phyloP scores from a whole-genome alignment of 2,329 filamentous ascomycete genomes.

The Trichoderma citrinoviride region DNA sequence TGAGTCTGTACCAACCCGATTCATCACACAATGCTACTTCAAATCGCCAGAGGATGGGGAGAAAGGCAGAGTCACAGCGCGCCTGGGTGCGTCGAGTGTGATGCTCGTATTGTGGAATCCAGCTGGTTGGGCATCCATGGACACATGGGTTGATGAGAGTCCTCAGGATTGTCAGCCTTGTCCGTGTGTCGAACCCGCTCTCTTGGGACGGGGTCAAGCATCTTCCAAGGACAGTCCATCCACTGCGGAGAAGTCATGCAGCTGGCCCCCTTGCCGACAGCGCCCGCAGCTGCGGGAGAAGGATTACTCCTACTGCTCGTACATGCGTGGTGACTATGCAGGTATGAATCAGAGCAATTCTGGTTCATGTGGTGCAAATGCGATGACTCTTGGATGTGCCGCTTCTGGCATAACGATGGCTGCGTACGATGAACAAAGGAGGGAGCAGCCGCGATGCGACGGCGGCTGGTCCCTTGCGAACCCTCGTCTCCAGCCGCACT shows the following conservation, averaged over 20 bases:
- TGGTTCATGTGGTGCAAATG: background rate
- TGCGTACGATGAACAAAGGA: background rate
- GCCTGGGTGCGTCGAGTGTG: background rate
- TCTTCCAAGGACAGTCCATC: background rate
- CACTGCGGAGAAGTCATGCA: background rate
- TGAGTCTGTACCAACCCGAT: background rate
- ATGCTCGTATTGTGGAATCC: background rate
- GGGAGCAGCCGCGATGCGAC: slow-evolving; percentile 13
- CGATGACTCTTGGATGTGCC: background rate
- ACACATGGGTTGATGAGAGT: background rate
- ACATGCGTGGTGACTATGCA: background rate
- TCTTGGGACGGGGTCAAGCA: slow-evolving; percentile 1
- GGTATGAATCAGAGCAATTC: too few relatives aligned
- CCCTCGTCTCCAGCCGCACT: slow-evolving; percentile 11
- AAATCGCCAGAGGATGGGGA: background rate
- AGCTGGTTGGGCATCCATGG: background rate
- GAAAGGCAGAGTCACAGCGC: too few relatives aligned
- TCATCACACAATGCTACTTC: slow-evolving; percentile 1
- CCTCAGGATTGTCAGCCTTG: slow-evolving; percentile 9
- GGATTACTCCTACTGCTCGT: background rate
- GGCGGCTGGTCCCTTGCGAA: slow-evolving; percentile 19
- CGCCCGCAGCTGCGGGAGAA: slow-evolving; percentile 14
- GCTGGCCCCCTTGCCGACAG: background rate
- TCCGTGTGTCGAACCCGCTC: background rate
- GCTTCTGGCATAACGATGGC: background rate